Base-by-base conservation (phyloP, 495 filamentous ascomycete genomes). In the Aspergillus mulundensis region DNA sequence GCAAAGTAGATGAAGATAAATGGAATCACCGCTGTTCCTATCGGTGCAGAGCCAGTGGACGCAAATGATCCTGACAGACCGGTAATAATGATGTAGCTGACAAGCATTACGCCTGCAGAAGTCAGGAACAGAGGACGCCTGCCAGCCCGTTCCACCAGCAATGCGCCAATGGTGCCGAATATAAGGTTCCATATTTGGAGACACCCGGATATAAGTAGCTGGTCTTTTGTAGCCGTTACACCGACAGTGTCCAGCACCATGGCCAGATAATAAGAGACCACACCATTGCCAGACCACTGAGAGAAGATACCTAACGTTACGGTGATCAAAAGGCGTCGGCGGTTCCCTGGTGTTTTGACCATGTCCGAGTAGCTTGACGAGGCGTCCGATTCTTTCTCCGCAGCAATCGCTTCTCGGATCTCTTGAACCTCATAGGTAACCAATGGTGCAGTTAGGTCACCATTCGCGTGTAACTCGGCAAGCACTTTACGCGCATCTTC, bases 241-340 rank as follows among this genome's bases (percentile, higher is more conserved):
- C 72, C 74, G 16, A 74, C 58, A 0, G 66, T 67, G 43, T 71
- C 58, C 14, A 77, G 66, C 0, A 76, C 66, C 0, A 67, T 61
- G 1, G 65, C 61, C 18, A 75, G 65, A 44, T 50, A 50, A 30
- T 50, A 50, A 7, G 46, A 50, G n/a, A 50, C 46, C 8, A 50
- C 78, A 51, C 79, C 82, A 59, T 85, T 88, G 36, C 85, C 85
- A 45, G 75, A 79, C 82, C 83, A 88, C 70, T 88, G 85, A 5
- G 80, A 80, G 19, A 87, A 89, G 64, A 86, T 79, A 56, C 84
- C 84, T n/a, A 86, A 70, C 5, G 78, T 80, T 16, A 85, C 63
- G 34, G 82, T 76, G n/a, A 88, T 66, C 19, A 67, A 43, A 1
- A 87, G 61, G 8, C 84, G 77, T 61, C 83, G 83, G 7, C 84